These are phyloP conservation scores for Candida fluviatilis DNA, from an alignment of 805 yeast genomes.

Conservation along the genomic window DNA sequence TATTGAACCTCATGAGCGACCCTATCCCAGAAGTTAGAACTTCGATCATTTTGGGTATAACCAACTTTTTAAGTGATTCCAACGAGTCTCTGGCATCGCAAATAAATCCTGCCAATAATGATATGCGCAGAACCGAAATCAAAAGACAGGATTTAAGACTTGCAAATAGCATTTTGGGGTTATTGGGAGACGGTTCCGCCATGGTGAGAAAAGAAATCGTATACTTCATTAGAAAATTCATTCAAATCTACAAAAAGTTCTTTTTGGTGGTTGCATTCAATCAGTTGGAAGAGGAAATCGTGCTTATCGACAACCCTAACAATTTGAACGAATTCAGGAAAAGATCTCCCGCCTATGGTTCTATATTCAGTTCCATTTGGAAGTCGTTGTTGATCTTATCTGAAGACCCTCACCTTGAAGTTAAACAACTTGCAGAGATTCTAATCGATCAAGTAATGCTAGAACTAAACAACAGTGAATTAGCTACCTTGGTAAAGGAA, in stretches of 20 bases:
- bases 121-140: slow-evolving; percentile 42
- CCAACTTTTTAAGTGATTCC: slow-evolving; percentile 59
- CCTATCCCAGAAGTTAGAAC: slow-evolving; percentile 96
- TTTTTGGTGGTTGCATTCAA: slow-evolving; percentile 85
- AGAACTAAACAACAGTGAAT: slow-evolving; percentile 58
- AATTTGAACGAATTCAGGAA: slow-evolving; percentile 61
- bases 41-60: slow-evolving; percentile 69
- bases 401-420: slow-evolving; percentile 86
- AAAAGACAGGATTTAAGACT: slow-evolving; percentile 66
- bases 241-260: slow-evolving; percentile 62
- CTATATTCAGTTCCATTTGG: slow-evolving; percentile 84
- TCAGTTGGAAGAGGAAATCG: slow-evolving; percentile 76
- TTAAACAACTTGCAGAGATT: slow-evolving; percentile 64
- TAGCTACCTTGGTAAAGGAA: slow-evolving; percentile 60
- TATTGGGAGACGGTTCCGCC: slow-evolving; percentile 85
- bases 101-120: slow-evolving; percentile 18
- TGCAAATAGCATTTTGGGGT: slow-evolving; percentile 60
- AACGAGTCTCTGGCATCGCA: slow-evolving; percentile 7
- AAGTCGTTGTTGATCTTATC: slow-evolving; percentile 73
- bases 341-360: slow-evolving; percentile 78
- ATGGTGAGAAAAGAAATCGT: slow-evolving; percentile 83
- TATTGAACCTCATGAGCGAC: slow-evolving; percentile 63
- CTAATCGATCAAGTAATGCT: slow-evolving; percentile 70
- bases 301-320: slow-evolving; percentile 58
- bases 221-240: slow-evolving; percentile 70